Base-by-base conservation (phyloP, 129 eudicot genomes). In the Cynara cardunculus region DNA sequence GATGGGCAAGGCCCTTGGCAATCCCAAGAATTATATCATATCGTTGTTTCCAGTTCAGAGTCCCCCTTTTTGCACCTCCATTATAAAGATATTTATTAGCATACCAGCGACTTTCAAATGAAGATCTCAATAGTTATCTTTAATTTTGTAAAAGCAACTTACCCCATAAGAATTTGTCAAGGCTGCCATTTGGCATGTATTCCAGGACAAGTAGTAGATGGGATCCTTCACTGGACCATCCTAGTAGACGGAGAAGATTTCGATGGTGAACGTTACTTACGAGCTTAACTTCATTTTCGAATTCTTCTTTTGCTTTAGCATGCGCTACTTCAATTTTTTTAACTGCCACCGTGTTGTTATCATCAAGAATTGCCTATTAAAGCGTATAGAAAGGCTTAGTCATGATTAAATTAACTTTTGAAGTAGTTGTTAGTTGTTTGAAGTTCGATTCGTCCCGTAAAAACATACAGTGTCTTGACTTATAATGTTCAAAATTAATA, bases 161-260 rank as follows among this genome's bases (percentile, higher is more conserved):
- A 90, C 97, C 97, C 82, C 91, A 90, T 66, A 92, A 62, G 74
- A 78, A 90, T 78, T 69, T 87, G 28, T 92, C 97, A 49, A 92
- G 94, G 86, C 97, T 92, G 2, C 91, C 90, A 86, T 92, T 90
- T 3, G 88, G 75, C 90, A 92, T 92, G 86, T 85, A 90, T 62
- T 92, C 97, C 2, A 88, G 78, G 12, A 92, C 91, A 74, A 92
- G 97, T 21, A 92, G 90, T n/a, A 90, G 89, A 68, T 78, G 80
- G 6, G 88, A 78, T 70, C 91, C 92, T 56, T 85, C 86, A 67
- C 32, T 87, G 7, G 91, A 87, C 80, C 91, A 89, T 66, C 97
- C 97, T 37, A 92, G 78, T 14, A 92, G 88, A 77, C 97, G 94
- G 34, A 90, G 82, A 77, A 92, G 92, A 80, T 92, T 92, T 37